Conservation (phyloP, 2,329 filamentous ascomycete species). For the Leptographium wingfieldii region DNA sequence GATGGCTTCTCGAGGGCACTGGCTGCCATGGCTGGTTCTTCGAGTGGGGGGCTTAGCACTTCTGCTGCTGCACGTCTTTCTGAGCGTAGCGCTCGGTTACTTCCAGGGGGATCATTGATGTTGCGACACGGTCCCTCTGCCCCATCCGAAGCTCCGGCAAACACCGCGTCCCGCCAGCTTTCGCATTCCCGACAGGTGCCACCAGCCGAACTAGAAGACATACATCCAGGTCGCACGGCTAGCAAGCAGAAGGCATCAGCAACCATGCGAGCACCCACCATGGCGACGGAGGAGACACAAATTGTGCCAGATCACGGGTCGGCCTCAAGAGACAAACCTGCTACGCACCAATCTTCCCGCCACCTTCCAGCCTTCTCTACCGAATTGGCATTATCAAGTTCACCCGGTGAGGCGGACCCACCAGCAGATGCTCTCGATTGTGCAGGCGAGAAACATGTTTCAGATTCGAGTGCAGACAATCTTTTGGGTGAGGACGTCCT, state of each 20-base stretch:
- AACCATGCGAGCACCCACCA: constrained; percentile 12
- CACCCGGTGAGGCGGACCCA: constrained; percentile 46
- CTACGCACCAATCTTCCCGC: constrained; percentile 50
- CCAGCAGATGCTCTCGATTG: constrained; percentile 70
- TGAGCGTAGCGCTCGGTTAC: constrained; percentile 24
- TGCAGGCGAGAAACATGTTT: constrained; percentile 78
- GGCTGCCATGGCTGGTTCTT: constrained; percentile 60
- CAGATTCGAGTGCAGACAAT: constrained; percentile 53
- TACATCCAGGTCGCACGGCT: constrained; percentile 30
- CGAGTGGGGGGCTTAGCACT: constrained; percentile 42
- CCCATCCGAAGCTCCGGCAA: constrained; percentile 15
- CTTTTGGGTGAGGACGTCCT: constrained; percentile 55
- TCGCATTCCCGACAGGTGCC: not conserved
- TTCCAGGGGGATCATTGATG: constrained; percentile 12
- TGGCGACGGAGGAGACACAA: constrained; percentile 19
- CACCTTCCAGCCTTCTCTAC: constrained; percentile 38
- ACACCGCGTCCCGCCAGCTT: not conserved
- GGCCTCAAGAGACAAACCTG: constrained; percentile 35
- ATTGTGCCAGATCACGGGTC: constrained; percentile 27
- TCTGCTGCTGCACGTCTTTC: constrained; percentile 31
- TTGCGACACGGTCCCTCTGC: constrained; percentile 24
- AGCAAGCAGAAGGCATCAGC: constrained; percentile 22
- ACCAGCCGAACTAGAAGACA: not conserved
- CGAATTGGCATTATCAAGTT: constrained; percentile 37
- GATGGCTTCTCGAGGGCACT: constrained; percentile 52